Base-by-base conservation (phyloP, 2,329 filamentous ascomycete genomes). In the Rhynchosporium agropyri region DNA sequence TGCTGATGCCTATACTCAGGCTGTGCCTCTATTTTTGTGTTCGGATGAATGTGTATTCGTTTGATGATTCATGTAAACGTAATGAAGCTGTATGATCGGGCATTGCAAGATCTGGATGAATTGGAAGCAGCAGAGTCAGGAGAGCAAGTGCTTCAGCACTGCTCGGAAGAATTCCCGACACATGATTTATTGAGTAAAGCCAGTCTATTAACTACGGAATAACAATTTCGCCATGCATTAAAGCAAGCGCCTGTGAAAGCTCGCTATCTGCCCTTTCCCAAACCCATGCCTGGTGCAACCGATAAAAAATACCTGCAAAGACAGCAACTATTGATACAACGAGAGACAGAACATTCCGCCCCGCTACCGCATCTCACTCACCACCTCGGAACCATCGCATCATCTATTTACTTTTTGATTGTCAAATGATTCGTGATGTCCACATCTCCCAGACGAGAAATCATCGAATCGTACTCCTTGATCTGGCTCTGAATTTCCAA, bases 391-490 rank as follows among this genome's bases (percentile, higher is more conserved):
- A 4, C 36, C 51, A 29, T 28, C 36, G 9, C 9, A 49, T 26
- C 26, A n/a, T 45, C 20, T n/a, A n/a, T 28, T 9, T 29, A 20
- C 26, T 28, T 38, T 33, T 54, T 7, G 2, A 15, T 54, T 3
- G 51, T 40, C 6, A 54, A 33, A 15, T 12, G 51, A 12, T 33
- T 33, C 38, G 33, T 40, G 20, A 54, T 20, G 13, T 54, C 51
- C 20, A 54, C n/a, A 42, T 20, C 36, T 3, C 51, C 51, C 20
- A 42, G 28, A 8, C 51, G 51, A n/a, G 38, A 33, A 28, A 42
- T n/a, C 51, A 54, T 54, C 36, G 51, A 54, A n/a, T 54, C 51
- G 40, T 42, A 54, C 13, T 54, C 51, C 51, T 54, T 40, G 6
- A 54, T 29, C 51, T 54, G 51, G 26, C 51, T 10, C 7, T 54